These are phyloP conservation scores for Akanthomyces dipterigenus DNA, from an alignment of 2,329 filamentous ascomycete genomes.

Conservation along the genomic window DNA sequence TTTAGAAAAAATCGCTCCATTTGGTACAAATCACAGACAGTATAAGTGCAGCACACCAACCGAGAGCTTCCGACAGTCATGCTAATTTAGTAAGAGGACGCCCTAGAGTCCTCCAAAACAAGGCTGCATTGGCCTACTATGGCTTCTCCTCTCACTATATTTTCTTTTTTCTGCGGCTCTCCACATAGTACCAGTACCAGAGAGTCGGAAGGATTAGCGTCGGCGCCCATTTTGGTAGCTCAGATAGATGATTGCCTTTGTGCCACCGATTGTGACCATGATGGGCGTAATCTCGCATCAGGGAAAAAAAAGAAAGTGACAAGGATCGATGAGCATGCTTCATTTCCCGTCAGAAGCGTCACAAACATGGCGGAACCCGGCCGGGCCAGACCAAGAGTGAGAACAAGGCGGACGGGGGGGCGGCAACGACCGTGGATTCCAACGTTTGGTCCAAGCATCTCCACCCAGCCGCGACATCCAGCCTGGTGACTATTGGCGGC, in stretches of 20 bases:
- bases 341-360: background rate
- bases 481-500: background rate
- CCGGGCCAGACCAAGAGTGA: background rate
- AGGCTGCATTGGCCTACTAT: background rate
- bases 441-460: background rate
- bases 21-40: background rate
- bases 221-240: background rate
- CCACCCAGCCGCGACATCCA: slow-evolving; percentile 2
- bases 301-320: background rate
- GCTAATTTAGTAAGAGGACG: too few species aligned
- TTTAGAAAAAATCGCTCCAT: background rate
- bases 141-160: background rate
- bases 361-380: background rate
- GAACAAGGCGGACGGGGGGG: background rate
- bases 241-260: background rate
- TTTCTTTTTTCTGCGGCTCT: background rate
- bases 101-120: background rate
- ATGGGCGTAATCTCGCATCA: background rate
- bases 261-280: background rate
- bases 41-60: background rate
- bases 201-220: background rate
- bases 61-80: background rate
- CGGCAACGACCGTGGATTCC: background rate
- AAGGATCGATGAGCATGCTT: background rate
- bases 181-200: background rate